Evolutionary conservation across 169 alveolate genomes (phyloP).

Genomic region (Perkinsus olseni): DNA sequence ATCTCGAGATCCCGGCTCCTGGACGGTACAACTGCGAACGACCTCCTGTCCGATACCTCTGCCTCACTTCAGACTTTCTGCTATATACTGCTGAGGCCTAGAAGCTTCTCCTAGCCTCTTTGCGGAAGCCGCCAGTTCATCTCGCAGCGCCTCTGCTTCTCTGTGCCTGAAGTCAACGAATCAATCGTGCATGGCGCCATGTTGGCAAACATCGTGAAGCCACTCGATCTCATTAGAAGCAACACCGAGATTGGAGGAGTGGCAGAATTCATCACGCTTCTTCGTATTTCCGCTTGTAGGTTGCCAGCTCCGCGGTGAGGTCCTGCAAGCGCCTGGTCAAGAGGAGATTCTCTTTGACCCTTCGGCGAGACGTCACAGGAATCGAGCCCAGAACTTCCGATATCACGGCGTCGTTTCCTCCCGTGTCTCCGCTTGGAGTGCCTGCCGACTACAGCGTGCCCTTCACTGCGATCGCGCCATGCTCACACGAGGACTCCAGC

Average conservation of each 20-base stretch:
- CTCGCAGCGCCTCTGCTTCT: background rate
- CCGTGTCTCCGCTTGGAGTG: background rate
- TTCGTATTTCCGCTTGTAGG: background rate
- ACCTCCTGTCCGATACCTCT: background rate
- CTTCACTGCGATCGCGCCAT: background rate
- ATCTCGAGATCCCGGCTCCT: background rate
- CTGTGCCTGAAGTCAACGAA: background rate
- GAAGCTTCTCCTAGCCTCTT: background rate
- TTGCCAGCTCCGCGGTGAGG: background rate
- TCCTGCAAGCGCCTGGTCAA: background rate
- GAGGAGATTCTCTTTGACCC: background rate
- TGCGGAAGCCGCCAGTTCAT: background rate
- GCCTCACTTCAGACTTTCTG: background rate
- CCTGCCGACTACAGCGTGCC: background rate
- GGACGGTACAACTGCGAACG: background rate
- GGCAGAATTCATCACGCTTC: background rate
- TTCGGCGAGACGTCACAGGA: background rate
- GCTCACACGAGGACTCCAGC: background rate
- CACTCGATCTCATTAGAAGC: too few relatives aligned
- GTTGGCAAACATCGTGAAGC: too few relatives aligned
- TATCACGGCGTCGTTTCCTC: background rate
- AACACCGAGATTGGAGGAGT: too few relatives aligned
- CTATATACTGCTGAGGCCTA: background rate
- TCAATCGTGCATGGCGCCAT: too few relatives aligned
- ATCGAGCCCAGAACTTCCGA: background rate